These are phyloP conservation scores for Hanseniaspora lindneri DNA, from an alignment of 805 yeast genomes.

Conservation along the genomic window DNA sequence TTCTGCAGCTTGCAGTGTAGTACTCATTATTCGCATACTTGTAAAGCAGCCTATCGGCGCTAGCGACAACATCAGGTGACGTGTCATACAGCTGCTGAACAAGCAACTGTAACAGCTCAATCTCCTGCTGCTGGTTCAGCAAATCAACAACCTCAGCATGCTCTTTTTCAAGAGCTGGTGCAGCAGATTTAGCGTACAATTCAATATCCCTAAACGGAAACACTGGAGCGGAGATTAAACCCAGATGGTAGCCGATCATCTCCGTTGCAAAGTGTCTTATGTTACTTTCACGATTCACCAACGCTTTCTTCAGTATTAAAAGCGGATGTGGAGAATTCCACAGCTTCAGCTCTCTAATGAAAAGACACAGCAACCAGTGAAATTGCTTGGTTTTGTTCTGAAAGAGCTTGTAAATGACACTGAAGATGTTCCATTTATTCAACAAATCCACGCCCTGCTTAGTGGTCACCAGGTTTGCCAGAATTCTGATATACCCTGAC, in stretches of 20 bases:
- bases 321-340: slow-evolving; percentile 53
- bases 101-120: slow-evolving; percentile 33
- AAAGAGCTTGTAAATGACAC: slow-evolving; percentile 61
- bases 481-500: slow-evolving; percentile 62
- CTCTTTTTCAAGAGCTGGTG: not conserved
- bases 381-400: slow-evolving; percentile 40
- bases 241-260: slow-evolving; percentile 30
- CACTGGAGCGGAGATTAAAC: slow-evolving; percentile 7
- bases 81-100: slow-evolving; percentile 62
- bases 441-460: slow-evolving; percentile 55
- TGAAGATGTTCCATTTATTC: slow-evolving; percentile 76
- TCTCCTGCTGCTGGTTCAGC: slow-evolving; percentile 17
- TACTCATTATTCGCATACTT: slow-evolving; percentile 25
- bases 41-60: slow-evolving; percentile 45
- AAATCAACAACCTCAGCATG: not conserved
- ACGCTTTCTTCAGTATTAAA: slow-evolving; percentile 50
- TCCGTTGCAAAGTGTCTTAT: slow-evolving; percentile 49
- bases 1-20: slow-evolving; percentile 29
- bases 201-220: not conserved
- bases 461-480: slow-evolving; percentile 58
- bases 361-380: slow-evolving; percentile 41
- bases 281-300: slow-evolving; percentile 41
- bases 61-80: slow-evolving; percentile 41
- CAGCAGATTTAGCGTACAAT: not conserved
- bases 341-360: slow-evolving; percentile 54